Evolutionary conservation across 768 basidiomycete genomes (phyloP), one percentile per base, ranked within the genome.

Genomic region (Mrakia frigida): DNA sequence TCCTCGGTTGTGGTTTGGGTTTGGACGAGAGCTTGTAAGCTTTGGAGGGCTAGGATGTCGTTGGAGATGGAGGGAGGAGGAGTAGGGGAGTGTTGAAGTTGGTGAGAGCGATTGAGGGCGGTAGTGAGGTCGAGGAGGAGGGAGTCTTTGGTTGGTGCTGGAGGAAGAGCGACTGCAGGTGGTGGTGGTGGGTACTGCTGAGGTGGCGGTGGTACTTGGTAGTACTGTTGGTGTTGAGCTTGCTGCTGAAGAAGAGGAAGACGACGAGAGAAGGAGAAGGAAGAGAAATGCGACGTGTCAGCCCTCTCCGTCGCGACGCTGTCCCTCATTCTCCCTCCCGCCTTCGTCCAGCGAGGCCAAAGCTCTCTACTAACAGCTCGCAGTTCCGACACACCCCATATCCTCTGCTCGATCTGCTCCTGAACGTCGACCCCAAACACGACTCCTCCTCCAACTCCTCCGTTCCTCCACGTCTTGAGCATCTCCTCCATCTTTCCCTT

Each of bases 401-500:
- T 79, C 25, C 80, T 81, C 41, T 73, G 87, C 83, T 98, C 97
- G 78, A 98, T 91, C 23, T 89, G 88, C 60, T 89, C 84, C 82
- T 98, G 94, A 28, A 92, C 87, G 3, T 88, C 88, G 39, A 88
- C 84, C 60, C 94, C 92, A 82, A 98, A 99, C 1, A 99, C 86
- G 81, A 95, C 92, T 72, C 88, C 88, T 50, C 92, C 88, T 46
- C 86, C 87, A 3, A 92, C 91, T 21, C 91, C 90, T 23, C 93
- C 94, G 33, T 89, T 91, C 56, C 94, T 87, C 97, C 97, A 99
- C 9, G 97, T 96, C 39, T 92, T 84, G 21, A 98, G 88, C 90
- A 99, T 94, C 84, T 99, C 97, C 82, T 96, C 93, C 92, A 99
- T 95, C 84, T 98, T 98, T 82, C 89, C 88, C 78, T 91, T 90